Evolutionary conservation across 2,329 filamentous ascomycete genomes (phyloP).

Genomic region (Clonostachys solani): DNA sequence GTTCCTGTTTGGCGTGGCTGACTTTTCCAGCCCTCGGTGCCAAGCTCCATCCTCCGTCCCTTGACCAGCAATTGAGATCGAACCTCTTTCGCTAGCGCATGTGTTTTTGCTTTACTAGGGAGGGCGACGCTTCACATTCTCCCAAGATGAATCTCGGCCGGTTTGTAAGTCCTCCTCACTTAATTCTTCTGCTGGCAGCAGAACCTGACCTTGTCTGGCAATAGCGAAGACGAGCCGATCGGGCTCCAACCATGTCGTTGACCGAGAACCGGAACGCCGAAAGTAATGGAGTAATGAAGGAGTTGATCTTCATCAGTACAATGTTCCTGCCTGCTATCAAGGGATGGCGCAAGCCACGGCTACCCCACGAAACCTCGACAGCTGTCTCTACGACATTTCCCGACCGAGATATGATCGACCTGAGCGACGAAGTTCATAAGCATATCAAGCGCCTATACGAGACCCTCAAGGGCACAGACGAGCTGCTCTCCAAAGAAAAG

Average conservation of each 20-base stretch:
- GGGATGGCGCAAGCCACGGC: conserved; percentile 8
- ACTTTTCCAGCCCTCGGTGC: too few species aligned
- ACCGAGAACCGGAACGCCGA: conserved; percentile 27
- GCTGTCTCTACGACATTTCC: conserved; percentile 10
- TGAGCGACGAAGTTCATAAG: conserved; percentile 43
- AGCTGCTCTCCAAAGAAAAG: conserved; percentile 21
- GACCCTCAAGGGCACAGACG: conserved; percentile 28
- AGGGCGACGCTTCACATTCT: too few species aligned
- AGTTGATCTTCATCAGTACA: conserved; percentile 24
- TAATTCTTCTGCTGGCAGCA: too few species aligned
- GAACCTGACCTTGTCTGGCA: too few species aligned
- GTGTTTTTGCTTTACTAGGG: too few species aligned
- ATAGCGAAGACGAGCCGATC: too few species aligned
- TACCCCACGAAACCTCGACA: conserved; percentile 15
- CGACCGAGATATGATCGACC: conserved; percentile 24
- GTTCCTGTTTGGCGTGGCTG: background rate
- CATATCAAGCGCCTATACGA: conserved; percentile 44
- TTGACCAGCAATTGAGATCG: too few species aligned
- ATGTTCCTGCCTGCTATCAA: conserved; percentile 11
- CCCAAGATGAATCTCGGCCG: too few species aligned
- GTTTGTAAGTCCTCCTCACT: too few species aligned
- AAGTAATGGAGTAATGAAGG: conserved; percentile 18
- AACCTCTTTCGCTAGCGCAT: too few species aligned
- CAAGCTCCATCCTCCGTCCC: too few species aligned
- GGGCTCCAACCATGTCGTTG: conserved; percentile 28